Evolutionary conservation across 139 green algal genomes (phyloP), one percentile per base, ranked within the genome.

Genomic region (Eudorina sp.): DNA sequence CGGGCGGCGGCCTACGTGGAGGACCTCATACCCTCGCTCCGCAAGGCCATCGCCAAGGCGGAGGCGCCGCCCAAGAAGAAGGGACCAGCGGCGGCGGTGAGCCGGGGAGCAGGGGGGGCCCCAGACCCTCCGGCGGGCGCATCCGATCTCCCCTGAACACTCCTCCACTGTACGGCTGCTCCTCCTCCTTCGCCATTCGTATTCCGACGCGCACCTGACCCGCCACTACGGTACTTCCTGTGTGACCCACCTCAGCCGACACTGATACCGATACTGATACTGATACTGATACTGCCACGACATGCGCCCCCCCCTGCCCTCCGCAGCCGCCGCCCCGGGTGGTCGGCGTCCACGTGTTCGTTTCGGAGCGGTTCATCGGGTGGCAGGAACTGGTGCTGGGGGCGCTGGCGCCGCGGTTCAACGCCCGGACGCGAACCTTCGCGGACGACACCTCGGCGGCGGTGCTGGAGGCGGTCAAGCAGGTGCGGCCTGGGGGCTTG

Each of bases 51-150:
- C 36, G 82, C 80, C 53, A 99, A 98, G 93, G 92, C 90, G 11
- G 94, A 98, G 91, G 89, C 94, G 46, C 95, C 95, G 1, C 89
- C 91, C 13, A 99, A 98, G 92, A 97, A 97, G 84, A 98, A 98
- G 90, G 94, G 45, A 36, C n/a, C 75, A 1, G 53, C 89, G 23
- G 85, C 83, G 14, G 74, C 68, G 55, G 82, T 85, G 88, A 76
- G 68, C 13, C 36, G 4, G 43, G 43, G 27, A 66, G 40, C 51
- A 58, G 51, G 51, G 13, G 51, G 51, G 13, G 51, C 51, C 76
- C n/a, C n/a, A n/a, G n/a, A n/a, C n/a, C n/a, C n/a, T n/a, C n/a
- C n/a, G n/a, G n/a, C n/a, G n/a, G n/a, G n/a, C n/a, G n/a, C n/a
- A n/a, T n/a, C n/a, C n/a, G n/a, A n/a, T n/a, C n/a, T n/a, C n/a